These are phyloP conservation scores for Tetrahymena thermophila DNA, from an alignment of 73 alveolate species.

Conservation along the genomic window DNA sequence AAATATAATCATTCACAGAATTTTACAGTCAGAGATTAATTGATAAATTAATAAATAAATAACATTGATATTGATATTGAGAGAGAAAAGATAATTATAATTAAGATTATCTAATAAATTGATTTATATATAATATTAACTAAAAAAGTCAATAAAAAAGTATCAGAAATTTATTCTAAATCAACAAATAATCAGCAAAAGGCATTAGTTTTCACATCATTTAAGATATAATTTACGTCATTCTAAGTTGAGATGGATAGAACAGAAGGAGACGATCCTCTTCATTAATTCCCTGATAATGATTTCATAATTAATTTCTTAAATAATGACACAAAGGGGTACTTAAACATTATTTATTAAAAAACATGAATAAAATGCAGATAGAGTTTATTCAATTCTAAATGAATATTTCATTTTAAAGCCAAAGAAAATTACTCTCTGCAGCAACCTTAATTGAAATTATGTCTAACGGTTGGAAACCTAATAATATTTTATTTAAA, in stretches of 20 bases:
- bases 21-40: not conserved
- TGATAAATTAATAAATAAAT: no score
- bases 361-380: not conserved
- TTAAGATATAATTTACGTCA: not conserved
- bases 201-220: not conserved
- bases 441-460: not conserved
- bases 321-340: not conserved
- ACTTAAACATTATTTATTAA: not conserved
- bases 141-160: not conserved
- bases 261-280: not conserved
- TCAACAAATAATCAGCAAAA: not conserved
- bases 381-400: not conserved
- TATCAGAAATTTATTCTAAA: not conserved
- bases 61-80: not conserved
- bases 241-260: not conserved
- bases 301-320: not conserved
- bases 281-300: not conserved
- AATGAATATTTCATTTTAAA: not conserved
- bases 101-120: not conserved
- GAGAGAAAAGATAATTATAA: not conserved
- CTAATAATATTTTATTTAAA: not conserved
- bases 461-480: not conserved
- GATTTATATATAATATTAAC: not conserved
- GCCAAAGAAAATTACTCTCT: not conserved
- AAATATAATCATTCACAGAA: not conserved